phyloP scores from a whole-genome alignment of 176 grass and related monocot species.

The Hyparrhenia diplandra region DNA sequence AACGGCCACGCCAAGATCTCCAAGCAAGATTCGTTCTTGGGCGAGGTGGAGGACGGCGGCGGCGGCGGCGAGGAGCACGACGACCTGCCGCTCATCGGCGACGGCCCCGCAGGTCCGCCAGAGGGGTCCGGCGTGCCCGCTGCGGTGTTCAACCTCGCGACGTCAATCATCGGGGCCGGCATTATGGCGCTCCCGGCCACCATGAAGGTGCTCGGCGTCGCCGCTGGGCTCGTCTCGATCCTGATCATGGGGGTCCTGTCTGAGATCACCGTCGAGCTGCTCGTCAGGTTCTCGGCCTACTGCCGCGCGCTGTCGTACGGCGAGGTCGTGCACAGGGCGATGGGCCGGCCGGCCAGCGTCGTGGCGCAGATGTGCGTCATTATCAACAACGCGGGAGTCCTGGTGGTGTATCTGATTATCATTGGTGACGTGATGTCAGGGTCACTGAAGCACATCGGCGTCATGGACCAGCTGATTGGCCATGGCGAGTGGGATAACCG shows the following conservation, averaged over 20 bases:
- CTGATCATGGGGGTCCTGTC: constrained; percentile 83
- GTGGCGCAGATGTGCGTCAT: constrained; percentile 79
- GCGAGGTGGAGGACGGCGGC: constrained; percentile 24
- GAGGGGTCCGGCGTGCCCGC: constrained; percentile 55
- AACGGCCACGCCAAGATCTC: constrained; percentile 42
- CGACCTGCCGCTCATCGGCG: constrained; percentile 72
- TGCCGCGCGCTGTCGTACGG: constrained; percentile 82
- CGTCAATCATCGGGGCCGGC: constrained; percentile 94
- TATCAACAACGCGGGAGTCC: constrained; percentile 80
- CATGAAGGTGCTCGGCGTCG: constrained; percentile 97
- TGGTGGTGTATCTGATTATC: constrained; percentile 93
- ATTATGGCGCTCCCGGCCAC: constrained; percentile 97
- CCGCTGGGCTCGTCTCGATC: constrained; percentile 66
- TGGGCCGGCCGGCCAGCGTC: constrained; percentile 65
- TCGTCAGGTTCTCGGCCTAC: constrained; percentile 67
- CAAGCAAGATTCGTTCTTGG: constrained; percentile 51
- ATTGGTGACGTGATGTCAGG: constrained; percentile 98
- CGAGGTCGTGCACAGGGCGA: constrained; percentile 68
- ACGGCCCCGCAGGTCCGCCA: constrained; percentile 5
- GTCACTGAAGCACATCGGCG: constrained; percentile 69
- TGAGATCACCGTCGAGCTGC: constrained; percentile 91
- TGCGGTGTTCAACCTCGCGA: constrained; percentile 94
- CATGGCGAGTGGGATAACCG: constrained; percentile 89
- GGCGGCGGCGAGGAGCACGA: constrained; percentile 47
- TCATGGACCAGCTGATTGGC: constrained; percentile 81